These are phyloP conservation scores for Eutrema yunnanense DNA, from an alignment of 345 rosid species.

Conservation along the genomic window DNA sequence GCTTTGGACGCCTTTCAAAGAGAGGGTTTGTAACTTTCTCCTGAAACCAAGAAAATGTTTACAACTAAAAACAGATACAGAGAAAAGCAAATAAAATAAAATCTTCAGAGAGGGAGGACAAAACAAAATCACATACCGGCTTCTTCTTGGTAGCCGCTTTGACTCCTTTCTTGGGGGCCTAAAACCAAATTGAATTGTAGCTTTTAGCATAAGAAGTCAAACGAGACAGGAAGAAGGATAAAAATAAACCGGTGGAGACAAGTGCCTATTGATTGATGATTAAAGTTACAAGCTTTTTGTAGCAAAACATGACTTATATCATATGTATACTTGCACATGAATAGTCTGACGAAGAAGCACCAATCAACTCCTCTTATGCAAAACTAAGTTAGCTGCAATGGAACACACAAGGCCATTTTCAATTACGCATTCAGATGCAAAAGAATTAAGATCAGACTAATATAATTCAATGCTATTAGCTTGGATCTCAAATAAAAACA, in stretches of 20 bases:
- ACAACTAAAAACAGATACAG: not conserved
- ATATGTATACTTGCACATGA: not conserved
- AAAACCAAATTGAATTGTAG: not conserved
- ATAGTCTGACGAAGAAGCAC: not conserved
- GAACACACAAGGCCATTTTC: not conserved
- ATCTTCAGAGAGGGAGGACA: not conserved
- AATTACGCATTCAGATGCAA: not conserved
- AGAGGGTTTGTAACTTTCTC: conserved; percentile 62
- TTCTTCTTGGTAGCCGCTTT: conserved; percentile 20
- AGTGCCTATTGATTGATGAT: not conserved
- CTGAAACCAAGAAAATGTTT: conserved; percentile 17
- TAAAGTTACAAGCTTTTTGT: not conserved
- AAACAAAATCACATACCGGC: conserved; percentile 4
- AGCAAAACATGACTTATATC: not conserved
- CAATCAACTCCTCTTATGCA: not conserved
- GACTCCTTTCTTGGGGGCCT: conserved; percentile 31
- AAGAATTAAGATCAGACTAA: not conserved
- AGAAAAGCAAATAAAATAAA: not conserved
- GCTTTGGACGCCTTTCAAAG: conserved; percentile 72
- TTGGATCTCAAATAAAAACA: not conserved
- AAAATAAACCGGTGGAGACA: not conserved
- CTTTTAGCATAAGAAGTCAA: not conserved
- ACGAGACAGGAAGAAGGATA: not conserved
- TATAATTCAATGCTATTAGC: not conserved
- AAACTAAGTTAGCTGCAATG: not conserved